Conservation (phyloP, 345 rosid genomes). For the Salix dunnii region DNA sequence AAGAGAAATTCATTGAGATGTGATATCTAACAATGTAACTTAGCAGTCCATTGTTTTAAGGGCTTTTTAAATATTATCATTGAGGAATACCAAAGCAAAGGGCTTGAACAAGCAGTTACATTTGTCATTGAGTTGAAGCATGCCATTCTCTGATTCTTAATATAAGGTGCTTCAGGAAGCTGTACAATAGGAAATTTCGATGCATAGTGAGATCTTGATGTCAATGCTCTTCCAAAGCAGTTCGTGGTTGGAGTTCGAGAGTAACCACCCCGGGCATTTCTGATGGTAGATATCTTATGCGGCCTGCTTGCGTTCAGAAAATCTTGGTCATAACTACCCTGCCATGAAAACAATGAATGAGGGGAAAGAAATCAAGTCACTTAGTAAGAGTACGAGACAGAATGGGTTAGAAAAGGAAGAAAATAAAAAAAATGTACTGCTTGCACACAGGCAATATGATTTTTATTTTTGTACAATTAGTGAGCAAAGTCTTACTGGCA, state of each 20-base stretch:
- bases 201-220: constrained; percentile 51
- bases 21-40: not conserved
- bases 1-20: not conserved
- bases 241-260: constrained; percentile 20
- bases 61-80: not conserved
- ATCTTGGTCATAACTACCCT: constrained; percentile 33
- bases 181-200: constrained; percentile 33
- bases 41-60: not conserved
- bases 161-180: constrained; percentile 34
- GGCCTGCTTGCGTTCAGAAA: constrained; percentile 25
- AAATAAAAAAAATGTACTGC: too few species aligned
- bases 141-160: constrained; percentile 36
- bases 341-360: not conserved
- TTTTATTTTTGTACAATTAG: not conserved
- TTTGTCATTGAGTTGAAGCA: constrained; percentile 50
- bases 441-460: not conserved
- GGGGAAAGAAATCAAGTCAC: not conserved
- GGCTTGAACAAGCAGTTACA: constrained; percentile 32
- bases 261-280: constrained; percentile 24
- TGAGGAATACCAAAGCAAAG: not conserved
- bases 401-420: not conserved
- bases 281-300: constrained; percentile 15
- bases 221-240: constrained; percentile 29
- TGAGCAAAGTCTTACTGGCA: not conserved
- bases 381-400: not conserved